Evolutionary conservation across 202 grass and related monocot species (phyloP).

Genomic region (Panicum hallii): DNA sequence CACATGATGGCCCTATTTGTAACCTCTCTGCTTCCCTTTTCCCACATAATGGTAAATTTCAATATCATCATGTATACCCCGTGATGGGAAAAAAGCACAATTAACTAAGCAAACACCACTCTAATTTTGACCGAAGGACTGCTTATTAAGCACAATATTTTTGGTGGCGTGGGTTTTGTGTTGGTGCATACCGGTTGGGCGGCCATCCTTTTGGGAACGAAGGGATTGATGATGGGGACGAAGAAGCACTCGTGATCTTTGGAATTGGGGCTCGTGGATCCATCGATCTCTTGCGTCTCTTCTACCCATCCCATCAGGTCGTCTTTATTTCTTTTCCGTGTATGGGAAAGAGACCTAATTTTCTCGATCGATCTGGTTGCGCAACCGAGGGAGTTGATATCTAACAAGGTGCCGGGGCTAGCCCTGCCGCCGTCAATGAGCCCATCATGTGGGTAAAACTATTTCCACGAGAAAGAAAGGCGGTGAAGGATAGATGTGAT

Average conservation of each 20-base stretch:
- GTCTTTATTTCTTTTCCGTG: slow-evolving; percentile 28
- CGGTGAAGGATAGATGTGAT: slow-evolving; percentile 37
- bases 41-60: not conserved
- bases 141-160: not conserved
- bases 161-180: not conserved
- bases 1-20: not conserved
- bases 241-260: not conserved
- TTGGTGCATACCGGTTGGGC: not conserved
- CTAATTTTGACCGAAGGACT: too few species aligned
- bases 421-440: not conserved
- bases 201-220: not conserved
- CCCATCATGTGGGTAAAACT: slow-evolving; percentile 41
- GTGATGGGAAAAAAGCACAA: too few species aligned
- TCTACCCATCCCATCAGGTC: slow-evolving; percentile 24
- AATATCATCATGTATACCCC: too few species aligned
- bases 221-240: not conserved
- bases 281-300: slow-evolving; percentile 1
- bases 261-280: not conserved
- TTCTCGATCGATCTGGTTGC: slow-evolving; percentile 5
- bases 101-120: too few species aligned
- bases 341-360: slow-evolving; percentile 48
- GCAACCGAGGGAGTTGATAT: slow-evolving; percentile 42
- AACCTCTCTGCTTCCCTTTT: not conserved
- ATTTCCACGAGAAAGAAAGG: slow-evolving; percentile 29
- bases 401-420: not conserved